Evolutionary conservation across 768 basidiomycete genomes (phyloP).

Genomic region (Amanita phalloides): DNA sequence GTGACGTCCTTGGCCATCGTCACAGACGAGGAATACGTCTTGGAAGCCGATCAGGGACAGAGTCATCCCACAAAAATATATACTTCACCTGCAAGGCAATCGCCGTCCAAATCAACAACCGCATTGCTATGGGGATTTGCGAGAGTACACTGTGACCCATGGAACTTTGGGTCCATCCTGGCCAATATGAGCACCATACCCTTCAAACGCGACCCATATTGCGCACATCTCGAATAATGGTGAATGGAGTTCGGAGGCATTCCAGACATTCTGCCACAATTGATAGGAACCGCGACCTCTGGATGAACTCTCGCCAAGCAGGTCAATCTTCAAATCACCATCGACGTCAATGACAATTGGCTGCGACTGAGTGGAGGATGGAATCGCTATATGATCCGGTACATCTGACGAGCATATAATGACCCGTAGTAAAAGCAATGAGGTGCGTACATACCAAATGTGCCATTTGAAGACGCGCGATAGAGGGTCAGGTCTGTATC

Average conservation of each 20-base stretch:
- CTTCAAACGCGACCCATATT: background rate
- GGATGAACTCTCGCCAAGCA: conserved; percentile 48
- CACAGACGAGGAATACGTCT: conserved; percentile 90
- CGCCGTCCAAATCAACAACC: conserved; percentile 88
- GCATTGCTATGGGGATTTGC: conserved; percentile 92
- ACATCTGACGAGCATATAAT: conserved; percentile 19
- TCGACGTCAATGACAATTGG: conserved; percentile 82
- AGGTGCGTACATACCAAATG: conserved; percentile 43
- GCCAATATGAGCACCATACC: background rate
- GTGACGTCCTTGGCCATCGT: conserved; percentile 43
- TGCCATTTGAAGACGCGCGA: conserved; percentile 46
- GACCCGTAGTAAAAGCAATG: background rate
- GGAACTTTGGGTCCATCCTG: conserved; percentile 51
- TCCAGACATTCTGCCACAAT: conserved; percentile 80
- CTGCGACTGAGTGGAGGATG: conserved; percentile 61
- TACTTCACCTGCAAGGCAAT: conserved; percentile 78
- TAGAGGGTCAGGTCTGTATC: conserved; percentile 66
- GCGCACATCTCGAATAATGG: conserved; percentile 62
- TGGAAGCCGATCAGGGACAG: conserved; percentile 4
- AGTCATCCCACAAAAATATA: background rate
- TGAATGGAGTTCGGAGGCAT: conserved; percentile 38
- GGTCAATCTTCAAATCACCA: conserved; percentile 83
- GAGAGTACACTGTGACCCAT: conserved; percentile 59
- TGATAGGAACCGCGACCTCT: conserved; percentile 32
- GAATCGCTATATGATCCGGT: conserved; percentile 36